phyloP scores from a whole-genome alignment of 2,329 filamentous ascomycete genomes.

The Sclerotinia spermophila region DNA sequence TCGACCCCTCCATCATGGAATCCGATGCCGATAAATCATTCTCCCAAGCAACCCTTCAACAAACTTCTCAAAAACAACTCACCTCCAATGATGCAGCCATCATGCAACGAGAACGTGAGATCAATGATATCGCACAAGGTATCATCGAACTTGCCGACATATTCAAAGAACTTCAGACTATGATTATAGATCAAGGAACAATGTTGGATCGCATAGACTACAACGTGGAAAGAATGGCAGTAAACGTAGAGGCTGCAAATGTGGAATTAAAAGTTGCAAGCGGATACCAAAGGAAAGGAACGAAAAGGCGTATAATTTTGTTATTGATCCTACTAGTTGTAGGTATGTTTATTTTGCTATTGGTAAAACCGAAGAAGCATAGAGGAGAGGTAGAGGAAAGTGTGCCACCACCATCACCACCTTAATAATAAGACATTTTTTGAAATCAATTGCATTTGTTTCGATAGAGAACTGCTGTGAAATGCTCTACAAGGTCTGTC shows the following conservation, averaged over 20 bases:
- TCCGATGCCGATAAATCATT: constrained; percentile 91
- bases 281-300: constrained; percentile 81
- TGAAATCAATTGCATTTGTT: background rate
- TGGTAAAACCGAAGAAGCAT: constrained; percentile 57
- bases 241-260: constrained; percentile 86
- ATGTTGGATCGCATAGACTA: constrained; percentile 95
- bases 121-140: constrained; percentile 95
- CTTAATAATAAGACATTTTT: constrained; percentile 5
- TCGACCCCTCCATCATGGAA: constrained; percentile 84
- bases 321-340: constrained; percentile 80
- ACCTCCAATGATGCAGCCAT: constrained; percentile 81
- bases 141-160: constrained; percentile 97
- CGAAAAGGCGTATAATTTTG: constrained; percentile 89
- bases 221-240: constrained; percentile 94
- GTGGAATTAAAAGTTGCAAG: constrained; percentile 87
- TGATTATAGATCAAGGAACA: constrained; percentile 91
- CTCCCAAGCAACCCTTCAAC: constrained; percentile 83
- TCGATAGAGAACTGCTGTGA: background rate
- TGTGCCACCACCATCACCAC: constrained; percentile 31
- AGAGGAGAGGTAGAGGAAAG: constrained; percentile 24
- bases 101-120: constrained; percentile 88
- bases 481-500: background rate
- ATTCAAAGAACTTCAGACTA: constrained; percentile 91
- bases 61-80: constrained; percentile 61
- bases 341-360: constrained; percentile 79